Conservation (phyloP, 2,329 filamentous ascomycete genomes). For the Hypoxylon sp. region DNA sequence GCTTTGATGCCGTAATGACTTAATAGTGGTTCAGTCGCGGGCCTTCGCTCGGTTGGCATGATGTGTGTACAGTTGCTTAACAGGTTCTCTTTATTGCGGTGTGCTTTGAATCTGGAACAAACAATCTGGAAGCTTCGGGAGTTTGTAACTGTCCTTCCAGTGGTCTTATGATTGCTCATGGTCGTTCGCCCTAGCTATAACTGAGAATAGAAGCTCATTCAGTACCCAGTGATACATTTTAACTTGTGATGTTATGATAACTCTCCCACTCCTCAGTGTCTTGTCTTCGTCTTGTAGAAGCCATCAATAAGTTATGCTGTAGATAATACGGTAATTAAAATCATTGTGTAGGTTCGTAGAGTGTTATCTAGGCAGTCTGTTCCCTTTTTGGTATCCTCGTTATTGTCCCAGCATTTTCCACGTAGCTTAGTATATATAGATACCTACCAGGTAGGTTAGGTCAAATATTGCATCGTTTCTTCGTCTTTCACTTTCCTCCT, state of each 20-base stretch:
- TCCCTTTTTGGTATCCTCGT: neutral
- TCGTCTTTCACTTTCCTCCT: too few species aligned
- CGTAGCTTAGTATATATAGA: too few species aligned
- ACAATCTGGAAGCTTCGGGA: neutral
- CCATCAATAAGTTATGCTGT: neutral
- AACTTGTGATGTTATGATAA: neutral
- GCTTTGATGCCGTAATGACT: slow-evolving; percentile 6
- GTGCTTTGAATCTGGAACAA: neutral
- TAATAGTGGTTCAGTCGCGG: neutral
- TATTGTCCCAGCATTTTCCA: too few species aligned
- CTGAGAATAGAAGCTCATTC: neutral
- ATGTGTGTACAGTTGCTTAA: slow-evolving; percentile 1
- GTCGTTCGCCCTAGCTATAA: neutral
- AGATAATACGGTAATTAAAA: neutral
- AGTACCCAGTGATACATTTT: neutral
- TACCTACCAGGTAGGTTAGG: too few species aligned
- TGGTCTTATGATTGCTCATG: neutral
- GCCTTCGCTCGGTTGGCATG: neutral
- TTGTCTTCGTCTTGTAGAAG: neutral
- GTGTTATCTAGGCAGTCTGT: neutral
- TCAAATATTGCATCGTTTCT: too few species aligned
- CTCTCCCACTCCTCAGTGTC: neutral
- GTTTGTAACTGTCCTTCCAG: neutral
- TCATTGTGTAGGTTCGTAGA: neutral
- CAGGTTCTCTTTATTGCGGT: neutral